A percentile compares a stretch with the other conserved stretches of the same genome.
Conservation (phyloP, 352 stramenopile genomes). For the Globisporangium nagaii region DNA sequence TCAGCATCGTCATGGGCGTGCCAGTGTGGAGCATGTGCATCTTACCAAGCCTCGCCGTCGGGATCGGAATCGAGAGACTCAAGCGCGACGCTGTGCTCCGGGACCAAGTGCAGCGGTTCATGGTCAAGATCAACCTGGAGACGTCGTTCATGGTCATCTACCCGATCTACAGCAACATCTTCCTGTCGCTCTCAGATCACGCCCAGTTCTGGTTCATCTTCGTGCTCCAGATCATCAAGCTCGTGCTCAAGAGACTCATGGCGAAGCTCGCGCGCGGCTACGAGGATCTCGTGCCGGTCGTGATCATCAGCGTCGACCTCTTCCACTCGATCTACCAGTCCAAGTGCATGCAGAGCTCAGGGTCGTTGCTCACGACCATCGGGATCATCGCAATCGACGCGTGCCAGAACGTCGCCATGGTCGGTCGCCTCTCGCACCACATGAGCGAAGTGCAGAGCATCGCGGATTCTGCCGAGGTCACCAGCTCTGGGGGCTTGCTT, state of each 20-base stretch:
- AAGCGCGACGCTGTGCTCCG: neutral
- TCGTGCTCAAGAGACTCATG: neutral
- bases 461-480: neutral
- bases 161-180: neutral
- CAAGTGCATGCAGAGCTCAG: slow-evolving; percentile 5
- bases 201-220: neutral
- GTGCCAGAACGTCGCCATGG: neutral
- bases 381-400: slow-evolving; percentile 1
- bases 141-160: slow-evolving; percentile 1
- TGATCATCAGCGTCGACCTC: neutral
- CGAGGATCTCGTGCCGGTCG: neutral
- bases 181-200: neutral
- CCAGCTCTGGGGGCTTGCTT: neutral
- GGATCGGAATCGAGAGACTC: neutral
- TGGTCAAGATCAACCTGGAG: slow-evolving; percentile 1
- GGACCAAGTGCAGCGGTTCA: neutral
- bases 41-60: neutral
- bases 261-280: neutral
- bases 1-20: neutral
- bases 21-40: neutral
- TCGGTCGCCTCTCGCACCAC: neutral
- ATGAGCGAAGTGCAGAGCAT: neutral
- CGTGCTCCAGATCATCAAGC: neutral
- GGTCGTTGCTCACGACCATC: neutral
- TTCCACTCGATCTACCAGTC: slow-evolving; percentile 4